These are phyloP conservation scores for Diplosphaera chodatii DNA, from an alignment of 139 green algal species.

Conservation along the genomic window DNA sequence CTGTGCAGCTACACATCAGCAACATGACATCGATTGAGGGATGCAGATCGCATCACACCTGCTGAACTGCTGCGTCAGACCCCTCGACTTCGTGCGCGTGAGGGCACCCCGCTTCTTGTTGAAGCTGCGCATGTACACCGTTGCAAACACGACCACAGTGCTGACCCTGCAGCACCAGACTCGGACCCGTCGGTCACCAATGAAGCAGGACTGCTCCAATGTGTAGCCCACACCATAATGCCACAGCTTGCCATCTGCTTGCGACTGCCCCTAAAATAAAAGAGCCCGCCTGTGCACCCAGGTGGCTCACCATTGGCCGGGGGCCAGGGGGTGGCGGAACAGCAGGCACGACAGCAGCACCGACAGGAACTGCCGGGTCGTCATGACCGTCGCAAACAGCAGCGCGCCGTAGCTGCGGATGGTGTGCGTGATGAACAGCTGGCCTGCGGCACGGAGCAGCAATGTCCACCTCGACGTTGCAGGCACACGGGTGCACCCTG, in stretches of 20 bases:
- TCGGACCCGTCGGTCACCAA: too few species aligned
- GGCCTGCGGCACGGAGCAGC: conserved; percentile 20
- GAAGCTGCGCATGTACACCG: not conserved
- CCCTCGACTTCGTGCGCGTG: not conserved
- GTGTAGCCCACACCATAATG: not conserved
- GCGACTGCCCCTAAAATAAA: not conserved
- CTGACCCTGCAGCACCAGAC: not conserved
- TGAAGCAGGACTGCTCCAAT: not conserved
- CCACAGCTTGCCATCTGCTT: not conserved
- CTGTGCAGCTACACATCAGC: too few species aligned
- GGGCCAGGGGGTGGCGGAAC: conserved; percentile 73
- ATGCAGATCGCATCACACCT: too few species aligned
- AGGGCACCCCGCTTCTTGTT: not conserved
- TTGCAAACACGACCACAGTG: not conserved
- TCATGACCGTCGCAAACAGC: conserved; percentile 93
- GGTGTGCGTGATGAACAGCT: conserved; percentile 81
- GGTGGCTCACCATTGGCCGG: conserved; percentile 49
- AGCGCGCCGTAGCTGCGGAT: conserved; percentile 76
- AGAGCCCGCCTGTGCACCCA: too few species aligned
- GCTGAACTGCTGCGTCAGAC: not conserved
- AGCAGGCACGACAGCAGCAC: conserved; percentile 84
- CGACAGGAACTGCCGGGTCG: conserved; percentile 83
- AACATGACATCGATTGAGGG: too few species aligned
- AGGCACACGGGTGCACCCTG: too few species aligned
- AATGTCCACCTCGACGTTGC: too few species aligned